Evolutionary conservation across 805 yeast genomes (phyloP), one percentile per base, ranked within the genome.

Genomic region (Pichia membranifaciens): DNA sequence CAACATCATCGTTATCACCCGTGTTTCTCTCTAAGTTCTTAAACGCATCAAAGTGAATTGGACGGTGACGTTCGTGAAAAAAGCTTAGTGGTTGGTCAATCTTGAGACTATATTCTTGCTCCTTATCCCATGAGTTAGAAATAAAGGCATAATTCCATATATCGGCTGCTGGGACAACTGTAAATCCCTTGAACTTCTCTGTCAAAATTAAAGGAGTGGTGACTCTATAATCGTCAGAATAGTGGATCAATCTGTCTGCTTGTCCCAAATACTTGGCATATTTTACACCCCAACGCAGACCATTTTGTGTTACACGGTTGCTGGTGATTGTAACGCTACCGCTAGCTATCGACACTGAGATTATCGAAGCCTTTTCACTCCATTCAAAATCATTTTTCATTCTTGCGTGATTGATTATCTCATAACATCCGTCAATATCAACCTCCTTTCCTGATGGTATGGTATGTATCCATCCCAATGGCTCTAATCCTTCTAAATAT

Each of bases 401-500:
- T 22, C 70, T 65, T 4, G 80, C 69, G 47, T 81, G 84, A 0
- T 79, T 75, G 2, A 84, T 73, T 15, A 87, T 77, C 54, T 91
- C 97, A 32, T 74, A 66, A 0, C 96, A 81, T 5, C 84, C 70
- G 69, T 90, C 74, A 44, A 73, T 70, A 42, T 76, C 75, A 5
- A 47, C 56, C 10, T 60, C 57, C 16, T 74, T 54, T 34, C 86
- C 96, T 17, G 76, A 78, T 1, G 84, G 73, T 61, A 84, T 88
- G 0, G 97, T 87, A 61, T 91, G 97, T n/a, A 93, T 76, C 96
- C 96, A 87, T 1, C 99, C 99, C 16, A 93, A 64, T 5, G 93
- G 76, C 58, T 88, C 90, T 32, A 87, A 62, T 1, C 78, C 84
- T n/a, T 72, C 70, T 10, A 76, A 56, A 40, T 67, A 68, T 18